Conservation (phyloP, 257 asterid species). For the Penstemon newberryi region DNA sequence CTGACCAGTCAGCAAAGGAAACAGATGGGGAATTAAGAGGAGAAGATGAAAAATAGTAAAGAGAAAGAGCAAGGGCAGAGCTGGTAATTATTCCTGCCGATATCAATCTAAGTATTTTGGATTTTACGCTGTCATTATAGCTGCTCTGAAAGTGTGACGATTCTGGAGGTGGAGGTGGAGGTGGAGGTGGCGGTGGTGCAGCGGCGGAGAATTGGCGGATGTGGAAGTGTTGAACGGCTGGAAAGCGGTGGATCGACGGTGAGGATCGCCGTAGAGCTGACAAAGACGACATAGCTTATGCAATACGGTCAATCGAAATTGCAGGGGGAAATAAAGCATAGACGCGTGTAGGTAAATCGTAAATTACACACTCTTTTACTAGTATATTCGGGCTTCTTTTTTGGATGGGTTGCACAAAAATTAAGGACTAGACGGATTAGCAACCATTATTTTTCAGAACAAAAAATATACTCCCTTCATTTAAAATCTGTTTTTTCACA, state of each 20-base stretch:
- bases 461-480: too few species aligned
- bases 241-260: conserved; percentile 26
- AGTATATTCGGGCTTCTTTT: too few species aligned
- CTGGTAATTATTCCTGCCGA: conserved; percentile 57
- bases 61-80: conserved; percentile 51
- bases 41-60: conserved; percentile 33
- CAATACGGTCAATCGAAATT: too few species aligned
- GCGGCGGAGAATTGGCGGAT: conserved; percentile 43
- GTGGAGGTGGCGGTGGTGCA: conserved; percentile 14
- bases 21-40: conserved; percentile 28
- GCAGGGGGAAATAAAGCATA: too few species aligned
- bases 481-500: too few species aligned
- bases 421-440: too few species aligned
- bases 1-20: conserved; percentile 40
- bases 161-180: conserved; percentile 19
- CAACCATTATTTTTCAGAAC: too few species aligned
- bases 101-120: conserved; percentile 45
- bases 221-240: conserved; percentile 28
- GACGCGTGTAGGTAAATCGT: too few species aligned
- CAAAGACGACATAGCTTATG: conserved; percentile 47
- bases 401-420: too few species aligned
- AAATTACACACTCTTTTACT: too few species aligned
- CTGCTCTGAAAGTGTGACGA: conserved; percentile 11
- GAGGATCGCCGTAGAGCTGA: conserved; percentile 57
- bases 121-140: conserved; percentile 12